These are phyloP conservation scores for Zanthoxylum bungeanum DNA, from an alignment of 345 rosid genomes.

Conservation along the genomic window DNA sequence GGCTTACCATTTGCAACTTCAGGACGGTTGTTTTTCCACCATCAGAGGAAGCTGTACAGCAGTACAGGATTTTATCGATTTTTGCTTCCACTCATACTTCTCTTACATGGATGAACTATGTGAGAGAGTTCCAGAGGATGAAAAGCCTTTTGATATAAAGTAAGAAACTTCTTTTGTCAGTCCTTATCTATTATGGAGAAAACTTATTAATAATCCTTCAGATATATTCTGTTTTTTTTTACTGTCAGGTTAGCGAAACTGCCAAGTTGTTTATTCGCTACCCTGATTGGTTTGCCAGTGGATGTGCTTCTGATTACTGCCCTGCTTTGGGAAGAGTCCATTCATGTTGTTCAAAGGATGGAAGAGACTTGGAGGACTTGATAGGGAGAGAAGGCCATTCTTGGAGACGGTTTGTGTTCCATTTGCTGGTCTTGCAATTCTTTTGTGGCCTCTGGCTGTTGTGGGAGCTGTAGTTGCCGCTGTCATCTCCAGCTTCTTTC, in stretches of 20 bases:
- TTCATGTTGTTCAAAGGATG: slow-evolving; percentile 80
- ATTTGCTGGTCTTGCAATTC: slow-evolving; percentile 79
- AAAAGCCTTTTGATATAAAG: slow-evolving; percentile 59
- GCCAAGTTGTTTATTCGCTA: slow-evolving; percentile 65
- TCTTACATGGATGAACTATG: slow-evolving; percentile 83
- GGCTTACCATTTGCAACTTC: slow-evolving; percentile 1
- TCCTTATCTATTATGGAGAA: background rate
- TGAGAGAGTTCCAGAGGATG: slow-evolving; percentile 45
- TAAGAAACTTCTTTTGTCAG: slow-evolving; percentile 17
- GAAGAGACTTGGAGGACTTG: slow-evolving; percentile 89
- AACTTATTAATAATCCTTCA: background rate
- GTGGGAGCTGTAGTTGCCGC: slow-evolving; percentile 56
- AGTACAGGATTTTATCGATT: slow-evolving; percentile 70
- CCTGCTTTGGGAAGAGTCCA: slow-evolving; percentile 77
- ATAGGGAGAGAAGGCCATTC: slow-evolving; percentile 92
- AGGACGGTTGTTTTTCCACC: slow-evolving; percentile 72
- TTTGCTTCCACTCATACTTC: slow-evolving; percentile 90
- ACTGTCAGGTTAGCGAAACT: slow-evolving; percentile 55
- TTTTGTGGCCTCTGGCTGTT: slow-evolving; percentile 87
- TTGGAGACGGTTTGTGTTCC: slow-evolving; percentile 87
- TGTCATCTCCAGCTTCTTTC: slow-evolving; percentile 56
- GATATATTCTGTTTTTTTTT: slow-evolving; percentile 7
- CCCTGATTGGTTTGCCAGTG: slow-evolving; percentile 57
- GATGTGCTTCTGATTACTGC: slow-evolving; percentile 55
- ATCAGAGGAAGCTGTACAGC: slow-evolving; percentile 66